Base-by-base conservation (phyloP, 805 yeast genomes). In the Metschnikowia corniflorae region DNA sequence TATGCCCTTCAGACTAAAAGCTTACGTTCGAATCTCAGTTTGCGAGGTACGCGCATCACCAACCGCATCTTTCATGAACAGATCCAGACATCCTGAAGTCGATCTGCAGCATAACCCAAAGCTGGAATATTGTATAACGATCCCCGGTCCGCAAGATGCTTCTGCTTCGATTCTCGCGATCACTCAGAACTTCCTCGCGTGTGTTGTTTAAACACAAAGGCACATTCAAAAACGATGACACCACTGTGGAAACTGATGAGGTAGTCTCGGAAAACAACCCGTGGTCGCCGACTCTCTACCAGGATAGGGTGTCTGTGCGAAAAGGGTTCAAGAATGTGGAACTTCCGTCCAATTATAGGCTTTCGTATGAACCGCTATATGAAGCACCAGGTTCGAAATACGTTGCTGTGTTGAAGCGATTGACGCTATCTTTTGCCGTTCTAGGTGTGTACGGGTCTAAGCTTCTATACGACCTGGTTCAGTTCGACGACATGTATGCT, bases 381-480 rank as follows among this genome's bases (percentile, higher is more conserved):
- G 74, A 68, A 33, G 77, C 83, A 0, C 86, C 88, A 0, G 68
- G 79, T 2, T 66, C 77, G 6, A 71, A 74, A 31, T 78, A 80
- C 39, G 77, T 82, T 2, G 75, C 84, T 2, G 68, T 80, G 37
- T 63, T 81, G 29, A 82, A 80, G 49, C 57, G 87, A 44, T 64
- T 81, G 38, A 66, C 84, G 2, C 50, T 82, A 7, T 82, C 83
- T 17, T 74, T 81, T 49, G 77, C 79, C 2, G 70, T 72, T 0
- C 54, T 78, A 19, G 87, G 87, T 0, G 53, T 75, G 4, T 77
- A 80, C 44, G 75, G 81, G 14, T 77, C 81, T n/a, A 77, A 81
- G 43, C 54, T 82, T 31, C 68, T 79, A 53, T 61, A 60, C 30
- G 74, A 73, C 22, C 73, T 83, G 15, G 68, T 73, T 1, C 71